phyloP scores from a whole-genome alignment of 2,329 filamentous ascomycete genomes.

The Camillea tinctor region DNA sequence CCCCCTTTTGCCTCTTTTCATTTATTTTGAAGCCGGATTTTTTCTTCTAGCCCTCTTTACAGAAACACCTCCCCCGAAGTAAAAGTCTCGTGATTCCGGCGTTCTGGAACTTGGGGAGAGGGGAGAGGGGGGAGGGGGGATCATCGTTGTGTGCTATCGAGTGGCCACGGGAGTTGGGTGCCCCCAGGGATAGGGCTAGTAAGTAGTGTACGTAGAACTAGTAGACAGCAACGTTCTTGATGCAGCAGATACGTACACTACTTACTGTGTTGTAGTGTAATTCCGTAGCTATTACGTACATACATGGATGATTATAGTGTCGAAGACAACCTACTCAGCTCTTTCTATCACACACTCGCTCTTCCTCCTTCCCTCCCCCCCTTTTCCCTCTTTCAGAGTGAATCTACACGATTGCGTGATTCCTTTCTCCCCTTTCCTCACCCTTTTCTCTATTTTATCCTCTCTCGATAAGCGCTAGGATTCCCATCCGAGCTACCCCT shows the following conservation, averaged over 20 bases:
- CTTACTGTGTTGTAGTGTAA: no score
- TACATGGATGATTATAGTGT: slow-evolving; percentile 5
- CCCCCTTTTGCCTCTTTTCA: no score
- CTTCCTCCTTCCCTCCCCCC: neutral
- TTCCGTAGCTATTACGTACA: slow-evolving; percentile 10
- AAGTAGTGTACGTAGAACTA: slow-evolving; percentile 3
- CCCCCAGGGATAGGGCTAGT: slow-evolving; percentile 1
- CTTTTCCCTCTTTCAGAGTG: no score
- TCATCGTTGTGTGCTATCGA: neutral
- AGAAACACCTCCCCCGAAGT: slow-evolving; percentile 5
- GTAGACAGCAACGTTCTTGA: slow-evolving; percentile 1
- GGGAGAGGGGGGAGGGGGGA: neutral
- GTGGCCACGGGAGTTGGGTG: neutral
- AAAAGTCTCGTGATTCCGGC: slow-evolving; percentile 13
- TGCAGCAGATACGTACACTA: neutral
- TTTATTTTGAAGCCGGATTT: neutral
- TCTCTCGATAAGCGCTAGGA: slow-evolving; percentile 18
- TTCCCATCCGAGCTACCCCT: slow-evolving; percentile 1
- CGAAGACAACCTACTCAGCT: slow-evolving; percentile 1
- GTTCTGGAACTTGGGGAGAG: slow-evolving; percentile 8
- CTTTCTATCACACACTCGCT: neutral
- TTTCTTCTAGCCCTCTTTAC: neutral
- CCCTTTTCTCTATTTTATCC: neutral
- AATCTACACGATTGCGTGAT: slow-evolving; percentile 15
- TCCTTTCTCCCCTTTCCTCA: neutral